Conservation (phyloP, 768 basidiomycete genomes). For the Leccinum obscurum region DNA sequence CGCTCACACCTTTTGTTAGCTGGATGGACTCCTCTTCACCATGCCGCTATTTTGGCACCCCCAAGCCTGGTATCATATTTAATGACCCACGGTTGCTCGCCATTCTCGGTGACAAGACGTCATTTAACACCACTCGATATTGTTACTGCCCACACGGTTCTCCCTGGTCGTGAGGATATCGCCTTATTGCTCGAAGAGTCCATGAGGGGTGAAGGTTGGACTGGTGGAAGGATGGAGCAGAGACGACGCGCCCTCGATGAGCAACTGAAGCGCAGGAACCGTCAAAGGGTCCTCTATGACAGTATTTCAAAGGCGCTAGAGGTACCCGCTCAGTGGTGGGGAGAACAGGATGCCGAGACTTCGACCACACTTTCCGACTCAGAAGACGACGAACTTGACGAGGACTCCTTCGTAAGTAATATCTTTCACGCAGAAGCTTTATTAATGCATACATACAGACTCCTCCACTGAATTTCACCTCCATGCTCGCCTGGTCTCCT, state of each 20-base stretch:
- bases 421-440: not conserved
- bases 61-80: constrained; percentile 91
- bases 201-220: constrained; percentile 85
- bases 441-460: constrained; percentile 46
- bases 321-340: constrained; percentile 68
- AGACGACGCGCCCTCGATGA: constrained; percentile 61
- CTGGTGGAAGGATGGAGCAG: constrained; percentile 72
- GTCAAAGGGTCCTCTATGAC: constrained; percentile 56
- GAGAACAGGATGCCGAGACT: constrained; percentile 43
- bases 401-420: constrained; percentile 47
- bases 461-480: constrained; percentile 70
- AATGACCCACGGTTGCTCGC: constrained; percentile 89
- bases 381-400: constrained; percentile 51
- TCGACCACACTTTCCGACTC: constrained; percentile 47
- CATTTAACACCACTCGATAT: constrained; percentile 89
- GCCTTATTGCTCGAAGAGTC: constrained; percentile 86
- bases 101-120: constrained; percentile 71
- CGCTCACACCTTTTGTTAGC: constrained; percentile 43
- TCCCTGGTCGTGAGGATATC: constrained; percentile 84
- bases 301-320: constrained; percentile 57
- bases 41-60: constrained; percentile 85
- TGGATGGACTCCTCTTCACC: constrained; percentile 95
- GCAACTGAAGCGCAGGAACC: constrained; percentile 51
- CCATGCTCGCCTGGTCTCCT: constrained; percentile 94
- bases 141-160: constrained; percentile 76